A percentile compares a stretch with the other conserved stretches of the same genome.
These are phyloP conservation scores for Sclerotinia nivalis DNA, from an alignment of 2,329 filamentous ascomycete genomes.

Conservation along the genomic window DNA sequence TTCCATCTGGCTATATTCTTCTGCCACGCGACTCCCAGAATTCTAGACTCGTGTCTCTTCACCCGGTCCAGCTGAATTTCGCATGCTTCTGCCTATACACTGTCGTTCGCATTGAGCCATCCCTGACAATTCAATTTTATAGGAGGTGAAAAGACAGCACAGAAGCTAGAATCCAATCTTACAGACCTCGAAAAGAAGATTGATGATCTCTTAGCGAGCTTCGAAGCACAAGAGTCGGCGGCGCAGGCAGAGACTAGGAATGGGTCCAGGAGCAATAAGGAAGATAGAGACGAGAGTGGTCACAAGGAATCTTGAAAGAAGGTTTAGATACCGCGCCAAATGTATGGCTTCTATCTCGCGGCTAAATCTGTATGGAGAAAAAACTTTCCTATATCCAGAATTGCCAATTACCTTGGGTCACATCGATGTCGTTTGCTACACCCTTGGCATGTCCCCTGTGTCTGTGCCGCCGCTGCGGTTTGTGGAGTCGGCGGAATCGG, in stretches of 20 bases:
- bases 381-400: not conserved
- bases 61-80: not conserved
- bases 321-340: not conserved
- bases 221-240: conserved; percentile 43
- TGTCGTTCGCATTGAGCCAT: not conserved
- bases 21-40: not conserved
- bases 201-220: conserved; percentile 54
- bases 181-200: conserved; percentile 55
- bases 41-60: not conserved
- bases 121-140: conserved; percentile 11
- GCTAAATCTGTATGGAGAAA: not conserved
- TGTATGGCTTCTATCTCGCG: not conserved
- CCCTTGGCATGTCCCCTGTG: not conserved
- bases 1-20: not conserved
- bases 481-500: not conserved
- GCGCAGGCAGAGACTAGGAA: not conserved
- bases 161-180: conserved; percentile 55
- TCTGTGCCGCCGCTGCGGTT: not conserved
- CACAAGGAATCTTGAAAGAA: not conserved
- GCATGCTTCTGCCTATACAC: not conserved
- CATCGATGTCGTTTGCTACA: not conserved
- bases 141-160: conserved; percentile 55
- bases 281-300: not conserved
- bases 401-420: not conserved
- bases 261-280: not conserved